phyloP scores from a whole-genome alignment of 768 basidiomycete species.

The Cystobasidium onofrii region DNA sequence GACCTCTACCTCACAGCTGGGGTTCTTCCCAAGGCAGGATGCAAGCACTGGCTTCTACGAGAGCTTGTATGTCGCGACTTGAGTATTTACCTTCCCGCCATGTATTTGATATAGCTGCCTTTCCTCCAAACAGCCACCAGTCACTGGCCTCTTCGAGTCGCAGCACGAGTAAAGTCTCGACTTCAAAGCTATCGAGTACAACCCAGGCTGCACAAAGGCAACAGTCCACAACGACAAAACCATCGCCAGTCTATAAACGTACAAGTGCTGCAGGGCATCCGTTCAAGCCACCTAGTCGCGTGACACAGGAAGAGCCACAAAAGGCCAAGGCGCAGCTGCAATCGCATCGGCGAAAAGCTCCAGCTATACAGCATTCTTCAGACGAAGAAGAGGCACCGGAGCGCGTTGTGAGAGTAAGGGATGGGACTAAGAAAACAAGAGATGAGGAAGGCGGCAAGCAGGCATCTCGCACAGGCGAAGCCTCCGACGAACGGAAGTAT shows the following conservation, averaged over 20 bases:
- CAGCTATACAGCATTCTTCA: not conserved
- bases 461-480: not conserved
- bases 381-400: not conserved
- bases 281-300: not conserved
- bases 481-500: not conserved
- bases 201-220: not conserved
- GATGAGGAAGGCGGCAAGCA: not conserved
- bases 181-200: not conserved
- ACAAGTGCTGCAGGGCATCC: not conserved
- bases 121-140: too few relatives aligned
- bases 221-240: not conserved
- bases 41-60: not conserved
- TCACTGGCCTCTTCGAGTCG: too few relatives aligned
- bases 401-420: not conserved
- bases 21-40: not conserved
- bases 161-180: not conserved
- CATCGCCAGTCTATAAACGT: not conserved
- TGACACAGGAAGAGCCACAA: not conserved
- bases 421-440: not conserved
- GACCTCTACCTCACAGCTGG: not conserved
- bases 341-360: not conserved
- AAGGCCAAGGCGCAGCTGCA: not conserved
- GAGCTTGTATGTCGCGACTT: not conserved
- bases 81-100: too few relatives aligned
- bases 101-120: too few relatives aligned